A percentile compares a stretch with the other conserved stretches of the same genome.
phyloP scores from a whole-genome alignment of 257 asterid genomes.

The Cinchona pubescens region DNA sequence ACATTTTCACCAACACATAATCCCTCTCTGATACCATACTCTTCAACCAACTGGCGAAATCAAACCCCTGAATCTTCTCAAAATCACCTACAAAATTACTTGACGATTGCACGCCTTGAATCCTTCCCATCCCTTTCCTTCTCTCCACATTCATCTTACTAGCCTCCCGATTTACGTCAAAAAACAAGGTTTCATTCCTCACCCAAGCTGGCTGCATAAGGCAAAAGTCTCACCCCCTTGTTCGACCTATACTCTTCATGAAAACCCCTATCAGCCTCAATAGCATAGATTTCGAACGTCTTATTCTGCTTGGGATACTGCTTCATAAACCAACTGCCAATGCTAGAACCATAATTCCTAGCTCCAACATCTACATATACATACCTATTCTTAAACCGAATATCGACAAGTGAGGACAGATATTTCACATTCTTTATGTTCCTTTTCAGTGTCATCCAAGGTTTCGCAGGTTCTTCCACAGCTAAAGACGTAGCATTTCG shows the following conservation, averaged over 20 bases:
- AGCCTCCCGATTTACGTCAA: slow-evolving; percentile 42
- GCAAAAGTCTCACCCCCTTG: slow-evolving; percentile 45
- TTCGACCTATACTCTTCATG: slow-evolving; percentile 40
- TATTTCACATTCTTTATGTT: slow-evolving; percentile 46
- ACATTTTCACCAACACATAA: slow-evolving; percentile 73
- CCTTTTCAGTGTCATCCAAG: slow-evolving; percentile 44
- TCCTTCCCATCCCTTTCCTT: slow-evolving; percentile 59
- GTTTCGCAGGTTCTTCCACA: slow-evolving; percentile 37
- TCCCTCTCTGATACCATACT: slow-evolving; percentile 33
- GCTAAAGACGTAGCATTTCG: slow-evolving; percentile 39
- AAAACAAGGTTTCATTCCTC: slow-evolving; percentile 56
- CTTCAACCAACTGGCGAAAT: slow-evolving; percentile 59
- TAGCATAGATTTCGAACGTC: slow-evolving; percentile 50
- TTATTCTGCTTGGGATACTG: slow-evolving; percentile 59
- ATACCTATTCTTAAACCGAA: slow-evolving; percentile 53
- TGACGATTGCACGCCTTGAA: slow-evolving; percentile 46
- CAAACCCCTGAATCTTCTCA: slow-evolving; percentile 54
- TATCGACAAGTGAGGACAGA: slow-evolving; percentile 50
- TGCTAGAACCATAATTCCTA: slow-evolving; percentile 54
- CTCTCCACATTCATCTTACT: slow-evolving; percentile 33
- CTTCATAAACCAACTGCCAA: slow-evolving; percentile 62
- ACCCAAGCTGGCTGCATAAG: slow-evolving; percentile 71
- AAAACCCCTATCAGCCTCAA: slow-evolving; percentile 51
- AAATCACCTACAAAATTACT: slow-evolving; percentile 25
- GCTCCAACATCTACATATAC: slow-evolving; percentile 61